Evolutionary conservation across 768 basidiomycete species (phyloP).

Genomic region (Calocera viscosa): DNA sequence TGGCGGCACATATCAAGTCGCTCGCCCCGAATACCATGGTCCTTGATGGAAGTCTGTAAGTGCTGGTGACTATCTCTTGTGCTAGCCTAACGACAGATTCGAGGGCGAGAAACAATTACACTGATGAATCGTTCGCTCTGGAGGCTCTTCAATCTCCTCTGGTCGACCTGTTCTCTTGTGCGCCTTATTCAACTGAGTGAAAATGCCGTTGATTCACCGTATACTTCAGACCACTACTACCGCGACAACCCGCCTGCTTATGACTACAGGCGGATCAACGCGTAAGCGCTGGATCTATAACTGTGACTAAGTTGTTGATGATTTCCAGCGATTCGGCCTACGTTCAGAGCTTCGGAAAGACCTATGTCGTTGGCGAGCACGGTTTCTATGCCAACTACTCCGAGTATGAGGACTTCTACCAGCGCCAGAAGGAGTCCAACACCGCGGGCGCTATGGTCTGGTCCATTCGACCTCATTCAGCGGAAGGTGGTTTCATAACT

Average conservation of each 20-base stretch:
- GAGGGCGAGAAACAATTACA: conserved; percentile 1
- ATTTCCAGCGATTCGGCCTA: not conserved
- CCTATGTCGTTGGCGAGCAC: conserved; percentile 6
- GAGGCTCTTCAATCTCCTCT: conserved; percentile 1
- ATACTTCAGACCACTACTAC: not conserved
- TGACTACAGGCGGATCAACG: conserved; percentile 6
- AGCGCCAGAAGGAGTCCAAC: conserved; percentile 6
- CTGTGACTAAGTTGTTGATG: not conserved
- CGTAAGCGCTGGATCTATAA: not conserved
- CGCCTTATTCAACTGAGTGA: not conserved
- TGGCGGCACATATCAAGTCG: not conserved
- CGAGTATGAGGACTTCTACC: not conserved
- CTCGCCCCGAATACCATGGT: not conserved
- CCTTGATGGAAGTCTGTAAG: not conserved
- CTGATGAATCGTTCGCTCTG: not conserved
- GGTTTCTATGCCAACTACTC: conserved; percentile 7
- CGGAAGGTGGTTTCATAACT: not conserved
- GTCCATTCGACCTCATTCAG: conserved; percentile 5
- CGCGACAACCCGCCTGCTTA: conserved; percentile 6
- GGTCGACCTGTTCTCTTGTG: conserved; percentile 4
- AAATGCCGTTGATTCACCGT: not conserved
- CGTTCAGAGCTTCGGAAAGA: conserved; percentile 3
- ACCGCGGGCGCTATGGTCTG: not conserved
- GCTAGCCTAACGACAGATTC: not conserved
- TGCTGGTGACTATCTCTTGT: not conserved